Percentiles rank a stretch among this genome's conserved stretches.
phyloP scores from a whole-genome alignment of 768 basidiomycete genomes.

The Hypsizygus marmoreus region DNA sequence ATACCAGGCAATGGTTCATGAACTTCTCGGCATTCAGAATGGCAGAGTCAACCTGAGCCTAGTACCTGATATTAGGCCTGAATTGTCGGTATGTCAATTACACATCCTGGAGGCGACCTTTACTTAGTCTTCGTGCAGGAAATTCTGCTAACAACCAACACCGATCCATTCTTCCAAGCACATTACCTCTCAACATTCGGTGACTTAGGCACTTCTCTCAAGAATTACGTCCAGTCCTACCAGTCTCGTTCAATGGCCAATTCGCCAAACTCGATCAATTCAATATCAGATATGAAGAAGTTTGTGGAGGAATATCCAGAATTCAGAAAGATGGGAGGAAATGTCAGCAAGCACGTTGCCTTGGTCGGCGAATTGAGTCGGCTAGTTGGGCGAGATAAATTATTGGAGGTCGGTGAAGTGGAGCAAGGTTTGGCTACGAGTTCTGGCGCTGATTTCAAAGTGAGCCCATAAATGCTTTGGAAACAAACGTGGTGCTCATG shows the following conservation, averaged over 20 bases:
- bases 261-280: constrained; percentile 82
- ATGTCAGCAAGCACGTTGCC: constrained; percentile 98
- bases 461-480: constrained; percentile 29
- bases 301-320: constrained; percentile 99
- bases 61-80: constrained; percentile 85
- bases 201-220: constrained; percentile 89
- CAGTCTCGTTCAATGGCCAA: constrained; percentile 80
- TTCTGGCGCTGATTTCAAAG: constrained; percentile 87
- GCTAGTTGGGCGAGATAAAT: constrained; percentile 80
- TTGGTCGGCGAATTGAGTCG: constrained; percentile 95
- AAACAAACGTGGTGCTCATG: background rate
- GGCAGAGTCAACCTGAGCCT: constrained; percentile 84
- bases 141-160: constrained; percentile 87
- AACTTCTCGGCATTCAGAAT: constrained; percentile 90
- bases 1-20: constrained; percentile 99
- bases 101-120: constrained; percentile 4
- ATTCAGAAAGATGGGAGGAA: constrained; percentile 93
- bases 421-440: constrained; percentile 96
- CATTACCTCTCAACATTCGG: constrained; percentile 94
- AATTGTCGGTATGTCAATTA: constrained; percentile 66
- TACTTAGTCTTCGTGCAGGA: constrained; percentile 54
- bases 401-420: constrained; percentile 90
- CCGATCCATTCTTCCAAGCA: constrained; percentile 92
- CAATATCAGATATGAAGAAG: constrained; percentile 94
- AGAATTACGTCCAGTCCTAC: constrained; percentile 93